Evolutionary conservation across 768 basidiomycete genomes (phyloP).

Genomic region (Leccinum truebloodii): DNA sequence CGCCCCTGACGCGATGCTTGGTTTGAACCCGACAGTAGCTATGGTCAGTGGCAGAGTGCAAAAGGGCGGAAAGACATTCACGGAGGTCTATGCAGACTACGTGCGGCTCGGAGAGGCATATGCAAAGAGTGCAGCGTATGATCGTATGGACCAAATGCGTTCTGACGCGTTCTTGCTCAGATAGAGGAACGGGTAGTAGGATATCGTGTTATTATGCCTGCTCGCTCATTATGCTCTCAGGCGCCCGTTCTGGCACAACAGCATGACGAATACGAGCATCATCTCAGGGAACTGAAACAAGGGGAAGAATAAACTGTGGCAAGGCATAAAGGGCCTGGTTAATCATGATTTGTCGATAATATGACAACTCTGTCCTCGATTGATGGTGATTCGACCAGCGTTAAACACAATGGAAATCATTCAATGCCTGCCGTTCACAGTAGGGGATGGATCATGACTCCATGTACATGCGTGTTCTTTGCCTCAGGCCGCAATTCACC

Average conservation of each 20-base stretch:
- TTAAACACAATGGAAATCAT: neutral
- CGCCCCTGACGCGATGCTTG: constrained; percentile 56
- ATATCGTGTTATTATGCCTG: neutral
- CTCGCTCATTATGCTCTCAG: no score
- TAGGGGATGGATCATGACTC: neutral
- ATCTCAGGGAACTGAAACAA: constrained; percentile 50
- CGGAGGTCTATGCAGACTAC: constrained; percentile 91
- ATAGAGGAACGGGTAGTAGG: constrained; percentile 87
- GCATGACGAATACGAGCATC: constrained; percentile 77
- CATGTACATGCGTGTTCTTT: no score
- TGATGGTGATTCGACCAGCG: neutral
- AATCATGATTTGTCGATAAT: no score
- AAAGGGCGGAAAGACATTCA: constrained; percentile 85
- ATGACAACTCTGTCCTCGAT: no score
- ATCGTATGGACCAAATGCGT: no score
- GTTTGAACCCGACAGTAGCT: constrained; percentile 86
- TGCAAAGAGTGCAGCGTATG: constrained; percentile 64
- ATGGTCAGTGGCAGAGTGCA: constrained; percentile 75
- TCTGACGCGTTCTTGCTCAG: constrained; percentile 85
- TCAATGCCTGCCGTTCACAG: neutral
- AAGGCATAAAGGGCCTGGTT: no score
- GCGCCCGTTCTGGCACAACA: constrained; percentile 65
- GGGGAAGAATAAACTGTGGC: neutral
- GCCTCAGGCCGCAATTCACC: no score
- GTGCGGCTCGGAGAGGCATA: no score